phyloP scores from a whole-genome alignment of 192 early-diverging fungal genomes.

The Glomus cerebriforme region DNA sequence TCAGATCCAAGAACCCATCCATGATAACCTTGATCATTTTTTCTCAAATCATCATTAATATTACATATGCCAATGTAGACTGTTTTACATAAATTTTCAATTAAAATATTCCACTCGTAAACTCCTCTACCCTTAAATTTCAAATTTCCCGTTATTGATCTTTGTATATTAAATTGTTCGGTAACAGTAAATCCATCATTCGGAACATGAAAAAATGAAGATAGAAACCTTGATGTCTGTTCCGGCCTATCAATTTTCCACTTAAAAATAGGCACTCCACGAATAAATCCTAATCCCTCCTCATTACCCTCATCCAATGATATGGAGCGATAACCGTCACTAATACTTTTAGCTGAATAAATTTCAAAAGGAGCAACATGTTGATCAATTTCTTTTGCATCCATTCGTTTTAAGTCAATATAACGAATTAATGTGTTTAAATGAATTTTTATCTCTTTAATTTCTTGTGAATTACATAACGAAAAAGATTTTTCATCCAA shows the following conservation, averaged over 20 bases:
- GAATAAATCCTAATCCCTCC: no score
- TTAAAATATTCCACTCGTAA: conserved; percentile 14
- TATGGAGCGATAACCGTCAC: background rate
- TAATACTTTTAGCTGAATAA: background rate
- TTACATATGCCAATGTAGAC: background rate
- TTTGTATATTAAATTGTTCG: background rate
- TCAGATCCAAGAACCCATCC: background rate
- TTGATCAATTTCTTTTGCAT: background rate
- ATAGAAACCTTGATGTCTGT: no score
- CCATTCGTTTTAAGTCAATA: background rate
- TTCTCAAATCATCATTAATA: no score
- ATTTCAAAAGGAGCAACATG: background rate
- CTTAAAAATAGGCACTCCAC: no score
- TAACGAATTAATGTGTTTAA: background rate
- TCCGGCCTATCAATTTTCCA: no score
- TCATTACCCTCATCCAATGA: background rate
- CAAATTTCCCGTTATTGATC: background rate
- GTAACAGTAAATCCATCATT: no score
- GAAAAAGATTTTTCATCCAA: no score
- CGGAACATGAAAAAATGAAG: no score
- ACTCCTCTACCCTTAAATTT: background rate
- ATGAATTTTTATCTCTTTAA: background rate
- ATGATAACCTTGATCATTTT: background rate
- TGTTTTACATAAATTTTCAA: background rate
- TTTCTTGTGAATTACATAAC: background rate